Percentiles rank a stretch among this genome's conserved stretches.
These are phyloP conservation scores for Podaxis sp. DNA, from an alignment of 768 basidiomycete species.

Conservation along the genomic window DNA sequence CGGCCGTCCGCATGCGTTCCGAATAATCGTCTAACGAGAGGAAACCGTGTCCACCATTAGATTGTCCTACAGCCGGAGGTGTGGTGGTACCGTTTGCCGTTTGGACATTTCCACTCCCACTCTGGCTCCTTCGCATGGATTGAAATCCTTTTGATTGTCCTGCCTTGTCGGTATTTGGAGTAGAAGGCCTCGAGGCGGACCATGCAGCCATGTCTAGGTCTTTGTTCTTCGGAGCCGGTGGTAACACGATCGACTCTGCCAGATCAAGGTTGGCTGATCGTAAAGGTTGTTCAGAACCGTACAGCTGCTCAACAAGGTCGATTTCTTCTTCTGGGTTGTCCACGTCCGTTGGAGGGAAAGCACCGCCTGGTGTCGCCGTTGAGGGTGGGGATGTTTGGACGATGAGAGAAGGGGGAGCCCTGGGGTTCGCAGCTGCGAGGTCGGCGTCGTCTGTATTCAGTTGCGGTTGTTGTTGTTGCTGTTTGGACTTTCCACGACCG, in stretches of 20 bases:
- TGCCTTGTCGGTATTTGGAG: slow-evolving; percentile 20
- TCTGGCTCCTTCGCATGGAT: background rate
- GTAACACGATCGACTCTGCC: slow-evolving; percentile 80
- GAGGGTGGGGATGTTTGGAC: slow-evolving; percentile 9
- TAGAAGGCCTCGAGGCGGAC: slow-evolving; percentile 43
- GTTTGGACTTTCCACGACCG: slow-evolving; percentile 17
- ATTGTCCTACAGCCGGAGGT: background rate
- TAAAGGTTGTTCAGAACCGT: slow-evolving; percentile 73
- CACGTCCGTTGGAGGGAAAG: slow-evolving; percentile 20
- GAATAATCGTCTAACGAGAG: slow-evolving; percentile 96
- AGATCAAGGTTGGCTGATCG: slow-evolving; percentile 70
- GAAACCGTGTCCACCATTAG: slow-evolving; percentile 19
- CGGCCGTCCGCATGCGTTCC: slow-evolving; percentile 96
- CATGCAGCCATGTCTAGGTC: slow-evolving; percentile 84
- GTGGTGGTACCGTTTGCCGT: background rate
- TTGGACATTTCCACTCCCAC: background rate
- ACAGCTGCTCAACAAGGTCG: slow-evolving; percentile 94
- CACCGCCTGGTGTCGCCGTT: slow-evolving; percentile 17
- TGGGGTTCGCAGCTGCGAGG: slow-evolving; percentile 4
- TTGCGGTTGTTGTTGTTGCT: slow-evolving; percentile 20
- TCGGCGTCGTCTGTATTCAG: slow-evolving; percentile 24
- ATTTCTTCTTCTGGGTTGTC: slow-evolving; percentile 72
- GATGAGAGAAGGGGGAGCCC: background rate
- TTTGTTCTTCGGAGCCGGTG: slow-evolving; percentile 80
- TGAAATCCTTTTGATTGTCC: background rate